These are phyloP conservation scores for Logfia minima DNA, from an alignment of 129 eudicot genomes.

Conservation along the genomic window DNA sequence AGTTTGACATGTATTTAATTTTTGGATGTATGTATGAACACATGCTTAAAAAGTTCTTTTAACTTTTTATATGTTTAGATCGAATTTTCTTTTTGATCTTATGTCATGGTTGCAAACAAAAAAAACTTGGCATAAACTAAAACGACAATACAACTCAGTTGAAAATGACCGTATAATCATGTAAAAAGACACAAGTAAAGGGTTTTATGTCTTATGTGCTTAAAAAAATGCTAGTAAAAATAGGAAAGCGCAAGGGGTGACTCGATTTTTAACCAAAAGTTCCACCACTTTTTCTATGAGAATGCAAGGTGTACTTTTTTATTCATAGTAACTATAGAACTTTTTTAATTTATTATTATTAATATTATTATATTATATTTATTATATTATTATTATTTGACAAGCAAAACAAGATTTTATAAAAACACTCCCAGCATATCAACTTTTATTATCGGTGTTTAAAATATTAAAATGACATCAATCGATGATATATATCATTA, in stretches of 20 bases:
- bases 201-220: slow-evolving; percentile 26
- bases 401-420: no score
- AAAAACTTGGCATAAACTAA: background rate
- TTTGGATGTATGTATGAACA: background rate
- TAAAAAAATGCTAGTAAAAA: background rate
- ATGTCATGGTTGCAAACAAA: background rate
- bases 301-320: no score
- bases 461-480: no score
- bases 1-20: background rate
- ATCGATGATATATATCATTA: no score
- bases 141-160: slow-evolving; percentile 33
- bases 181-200: slow-evolving; percentile 25
- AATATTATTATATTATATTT: no score
- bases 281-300: slow-evolving; percentile 18
- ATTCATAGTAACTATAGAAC: no score
- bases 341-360: no score
- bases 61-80: background rate
- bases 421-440: no score
- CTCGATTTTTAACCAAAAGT: slow-evolving; percentile 28
- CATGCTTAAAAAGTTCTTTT: background rate
- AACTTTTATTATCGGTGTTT: no score
- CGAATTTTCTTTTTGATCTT: background rate
- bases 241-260: slow-evolving; percentile 19
- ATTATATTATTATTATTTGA: no score
- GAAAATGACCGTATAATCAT: slow-evolving; percentile 19